Conservation (phyloP, 441 rosid species). For the Jatropha multifida region DNA sequence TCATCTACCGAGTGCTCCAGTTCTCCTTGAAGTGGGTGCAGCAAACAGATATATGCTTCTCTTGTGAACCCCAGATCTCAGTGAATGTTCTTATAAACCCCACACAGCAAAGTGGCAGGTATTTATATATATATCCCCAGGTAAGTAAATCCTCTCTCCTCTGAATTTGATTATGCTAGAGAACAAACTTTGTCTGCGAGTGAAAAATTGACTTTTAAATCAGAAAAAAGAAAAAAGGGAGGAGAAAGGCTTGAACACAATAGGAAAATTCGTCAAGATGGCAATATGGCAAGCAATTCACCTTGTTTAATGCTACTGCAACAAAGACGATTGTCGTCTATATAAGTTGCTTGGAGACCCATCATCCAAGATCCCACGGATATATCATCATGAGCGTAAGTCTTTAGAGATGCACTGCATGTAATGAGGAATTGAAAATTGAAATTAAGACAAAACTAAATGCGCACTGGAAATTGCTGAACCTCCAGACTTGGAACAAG, state of each 20-base stretch:
- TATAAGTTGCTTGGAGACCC: slow-evolving; percentile 82
- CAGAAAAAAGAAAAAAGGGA: too few relatives aligned
- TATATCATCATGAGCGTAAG: slow-evolving; percentile 80
- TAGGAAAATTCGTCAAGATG: neutral
- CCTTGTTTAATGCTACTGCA: slow-evolving; percentile 92
- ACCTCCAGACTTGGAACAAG: neutral
- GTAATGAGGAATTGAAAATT: neutral
- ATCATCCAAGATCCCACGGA: slow-evolving; percentile 98
- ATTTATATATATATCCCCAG: neutral
- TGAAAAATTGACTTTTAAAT: slow-evolving; percentile 6
- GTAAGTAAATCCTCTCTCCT: slow-evolving; percentile 12
- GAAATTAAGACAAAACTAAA: neutral
- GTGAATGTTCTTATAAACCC: slow-evolving; percentile 1
- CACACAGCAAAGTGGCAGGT: neutral
- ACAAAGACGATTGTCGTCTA: slow-evolving; percentile 87
- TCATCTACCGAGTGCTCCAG: neutral
- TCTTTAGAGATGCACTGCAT: slow-evolving; percentile 86
- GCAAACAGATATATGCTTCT: neutral
- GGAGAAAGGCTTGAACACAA: neutral
- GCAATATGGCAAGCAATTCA: slow-evolving; percentile 25
- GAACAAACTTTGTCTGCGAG: slow-evolving; percentile 91
- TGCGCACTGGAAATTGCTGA: neutral
- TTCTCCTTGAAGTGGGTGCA: neutral
- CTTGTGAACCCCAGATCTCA: slow-evolving; percentile 10
- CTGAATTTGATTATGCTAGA: slow-evolving; percentile 46